Base-by-base conservation (phyloP, 352 stramenopile genomes). In the Pythium scleroteichum region DNA sequence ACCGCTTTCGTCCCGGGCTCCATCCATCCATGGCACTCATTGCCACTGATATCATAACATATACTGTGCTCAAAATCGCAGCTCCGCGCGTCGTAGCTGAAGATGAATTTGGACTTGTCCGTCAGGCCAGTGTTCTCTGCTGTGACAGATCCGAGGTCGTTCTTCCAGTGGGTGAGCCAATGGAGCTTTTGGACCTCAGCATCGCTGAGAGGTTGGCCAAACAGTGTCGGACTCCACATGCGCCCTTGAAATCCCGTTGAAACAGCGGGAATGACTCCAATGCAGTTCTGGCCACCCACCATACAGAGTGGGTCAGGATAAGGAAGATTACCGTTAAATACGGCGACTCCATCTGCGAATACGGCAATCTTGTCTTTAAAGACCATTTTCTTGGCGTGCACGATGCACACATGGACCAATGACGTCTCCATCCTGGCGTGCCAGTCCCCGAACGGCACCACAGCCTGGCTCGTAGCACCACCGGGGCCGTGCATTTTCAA, bases 331-430 rank as follows among this genome's bases (percentile, higher is more conserved):
- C 82, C 86, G 26, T 68, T 85, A 56, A 86, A 88, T 10, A 84
- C 55, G n/a, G 39, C 46, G 13, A 68, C 71, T 1, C 82, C 84
- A 46, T 95, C 71, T n/a, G 86, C 63, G 57, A 73, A 94, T 26
- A 95, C 74, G 0, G 68, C 74, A 10, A 94, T 33, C 61, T 95
- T 95, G 68, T 94, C 86, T 59, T 92, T 94, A 68, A 94, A 95
- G 12, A 95, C 79, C 79, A 95, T 92, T 51, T 93, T 95, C 64
- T 93, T 94, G 1, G 81, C 72, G 59, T 95, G 86, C 0, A 92
- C 82, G 46, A 95, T 69, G 52, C 79, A 90, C 32, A 95, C 42
- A 47, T 93, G 83, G 1, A 86, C 72, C 86, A 84, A 95, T 13
- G 63, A 46, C 22, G 45, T 57, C 53, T 88, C 61, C 75, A 93